Evolutionary conservation across 305 asterid species (phyloP).

Genomic region (Fraxinus sp.): DNA sequence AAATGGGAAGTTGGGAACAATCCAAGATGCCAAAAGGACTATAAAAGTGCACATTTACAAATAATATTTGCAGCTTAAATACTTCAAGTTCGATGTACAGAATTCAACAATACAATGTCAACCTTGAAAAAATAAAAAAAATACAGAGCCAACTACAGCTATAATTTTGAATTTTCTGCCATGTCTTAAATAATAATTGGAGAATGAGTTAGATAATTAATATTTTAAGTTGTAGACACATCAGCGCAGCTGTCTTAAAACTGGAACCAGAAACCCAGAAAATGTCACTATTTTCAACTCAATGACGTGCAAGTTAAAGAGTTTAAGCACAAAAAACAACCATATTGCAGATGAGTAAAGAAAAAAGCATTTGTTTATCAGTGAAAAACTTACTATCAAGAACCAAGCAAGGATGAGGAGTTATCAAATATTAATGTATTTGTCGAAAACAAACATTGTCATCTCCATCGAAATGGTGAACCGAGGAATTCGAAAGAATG

Average conservation of each 20-base stretch:
- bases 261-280: neutral
- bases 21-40: neutral
- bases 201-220: neutral
- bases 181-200: neutral
- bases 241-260: neutral
- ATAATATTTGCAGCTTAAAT: neutral
- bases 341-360: slow-evolving; percentile 25
- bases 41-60: neutral
- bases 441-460: no score
- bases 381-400: neutral
- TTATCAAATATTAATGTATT: neutral
- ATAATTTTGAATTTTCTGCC: neutral
- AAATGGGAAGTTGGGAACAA: neutral
- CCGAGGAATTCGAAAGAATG: neutral
- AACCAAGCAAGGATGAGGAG: neutral
- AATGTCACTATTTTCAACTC: neutral
- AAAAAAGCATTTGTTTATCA: slow-evolving; percentile 12
- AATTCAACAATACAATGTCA: neutral
- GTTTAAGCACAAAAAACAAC: slow-evolving; percentile 20
- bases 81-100: neutral
- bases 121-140: neutral
- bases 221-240: neutral
- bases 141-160: neutral
- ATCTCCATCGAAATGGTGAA: slow-evolving; percentile 4
- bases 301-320: slow-evolving; percentile 27